phyloP scores from a whole-genome alignment of 2,329 filamentous ascomycete genomes.

The Diaporthe destruens region DNA sequence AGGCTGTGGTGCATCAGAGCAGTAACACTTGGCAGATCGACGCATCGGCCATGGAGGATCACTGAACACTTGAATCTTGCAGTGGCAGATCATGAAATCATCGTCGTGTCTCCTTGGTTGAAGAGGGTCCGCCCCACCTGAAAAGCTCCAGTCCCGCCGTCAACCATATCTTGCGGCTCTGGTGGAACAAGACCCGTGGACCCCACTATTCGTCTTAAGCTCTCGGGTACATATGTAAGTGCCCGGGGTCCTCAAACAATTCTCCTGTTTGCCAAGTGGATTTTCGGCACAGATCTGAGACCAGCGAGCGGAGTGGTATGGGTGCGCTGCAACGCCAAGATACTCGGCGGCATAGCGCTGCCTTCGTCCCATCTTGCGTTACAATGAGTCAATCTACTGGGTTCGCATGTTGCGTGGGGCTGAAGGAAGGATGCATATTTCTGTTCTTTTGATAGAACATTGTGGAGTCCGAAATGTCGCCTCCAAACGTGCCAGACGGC shows the following conservation, averaged over 20 bases:
- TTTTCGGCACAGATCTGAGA: conserved; percentile 34
- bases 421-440: background rate
- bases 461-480: conserved; percentile 13
- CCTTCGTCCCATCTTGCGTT: conserved; percentile 30
- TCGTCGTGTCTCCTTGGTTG: background rate
- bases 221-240: conserved; percentile 17
- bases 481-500: conserved; percentile 32
- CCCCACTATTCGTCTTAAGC: conserved; percentile 12
- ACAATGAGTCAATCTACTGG: background rate
- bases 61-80: background rate
- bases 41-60: conserved; percentile 8
- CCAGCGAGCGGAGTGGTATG: conserved; percentile 5
- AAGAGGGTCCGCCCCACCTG: background rate
- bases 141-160: background rate
- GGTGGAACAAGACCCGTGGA: too few relatives aligned
- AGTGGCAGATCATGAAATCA: conserved; percentile 17
- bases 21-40: conserved; percentile 19
- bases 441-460: conserved; percentile 30
- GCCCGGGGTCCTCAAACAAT: conserved; percentile 22
- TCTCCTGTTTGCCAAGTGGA: conserved; percentile 6
- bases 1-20: background rate
- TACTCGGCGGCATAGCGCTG: conserved; percentile 29
- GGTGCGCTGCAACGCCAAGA: conserved; percentile 38
- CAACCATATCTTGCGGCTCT: background rate
- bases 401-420: background rate